These are phyloP conservation scores for Nakaseomyces kungkrabaensis DNA, from an alignment of 1,139 yeast genomes.

Conservation along the genomic window DNA sequence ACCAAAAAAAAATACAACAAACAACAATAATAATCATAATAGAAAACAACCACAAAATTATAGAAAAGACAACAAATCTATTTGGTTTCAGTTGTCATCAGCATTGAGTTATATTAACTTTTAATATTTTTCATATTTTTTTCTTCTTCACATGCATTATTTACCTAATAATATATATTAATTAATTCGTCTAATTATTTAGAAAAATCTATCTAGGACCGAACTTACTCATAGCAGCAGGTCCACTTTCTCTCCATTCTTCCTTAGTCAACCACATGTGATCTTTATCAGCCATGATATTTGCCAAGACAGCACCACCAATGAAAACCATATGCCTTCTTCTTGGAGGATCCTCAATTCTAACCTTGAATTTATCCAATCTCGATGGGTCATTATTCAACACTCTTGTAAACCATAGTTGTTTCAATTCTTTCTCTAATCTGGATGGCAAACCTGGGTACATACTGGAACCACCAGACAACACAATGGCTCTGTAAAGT, in stretches of 20 bases:
- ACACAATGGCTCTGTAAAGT: slow-evolving; percentile 80
- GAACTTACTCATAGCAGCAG: slow-evolving; percentile 69
- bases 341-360: slow-evolving; percentile 98
- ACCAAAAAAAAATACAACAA: neutral
- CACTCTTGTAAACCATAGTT: slow-evolving; percentile 86
- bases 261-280: slow-evolving; percentile 95
- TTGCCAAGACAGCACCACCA: slow-evolving; percentile 98
- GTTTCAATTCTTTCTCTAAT: slow-evolving; percentile 90
- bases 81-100: neutral
- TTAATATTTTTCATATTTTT: neutral
- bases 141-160: slow-evolving; percentile 3
- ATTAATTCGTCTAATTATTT: neutral
- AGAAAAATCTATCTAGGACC: slow-evolving; percentile 71
- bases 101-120: neutral
- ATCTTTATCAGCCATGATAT: slow-evolving; percentile 95
- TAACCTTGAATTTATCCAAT: slow-evolving; percentile 83
- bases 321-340: slow-evolving; percentile 98
- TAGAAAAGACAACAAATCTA: neutral
- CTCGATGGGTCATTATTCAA: slow-evolving; percentile 81
- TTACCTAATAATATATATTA: slow-evolving; percentile 1
- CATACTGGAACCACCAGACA: slow-evolving; percentile 97
- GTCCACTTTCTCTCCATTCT: slow-evolving; percentile 97
- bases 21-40: neutral
- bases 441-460: slow-evolving; percentile 97
- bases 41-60: neutral